phyloP scores from a whole-genome alignment of 2,329 filamentous ascomycete genomes.

The Pseudogymnoascus sp. region DNA sequence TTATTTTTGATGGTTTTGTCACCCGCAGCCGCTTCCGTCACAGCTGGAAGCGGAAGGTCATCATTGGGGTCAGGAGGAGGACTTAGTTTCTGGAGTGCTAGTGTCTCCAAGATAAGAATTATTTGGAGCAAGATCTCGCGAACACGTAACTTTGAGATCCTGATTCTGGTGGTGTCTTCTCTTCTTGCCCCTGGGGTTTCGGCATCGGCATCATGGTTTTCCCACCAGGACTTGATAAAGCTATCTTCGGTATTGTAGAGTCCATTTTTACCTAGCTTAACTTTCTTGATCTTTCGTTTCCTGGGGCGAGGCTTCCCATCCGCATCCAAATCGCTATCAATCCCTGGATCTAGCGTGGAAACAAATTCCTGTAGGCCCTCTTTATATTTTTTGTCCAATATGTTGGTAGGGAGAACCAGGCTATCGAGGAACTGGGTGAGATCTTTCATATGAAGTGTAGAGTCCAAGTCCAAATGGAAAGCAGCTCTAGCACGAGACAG shows the following conservation, averaged over 20 bases:
- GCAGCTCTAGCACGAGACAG: conserved; percentile 65
- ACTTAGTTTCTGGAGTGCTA: conserved; percentile 55
- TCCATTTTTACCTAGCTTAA: conserved; percentile 59
- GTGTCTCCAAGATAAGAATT: conserved; percentile 68
- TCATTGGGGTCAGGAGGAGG: conserved; percentile 28
- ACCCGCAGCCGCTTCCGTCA: conserved; percentile 19
- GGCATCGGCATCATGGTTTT: conserved; percentile 46
- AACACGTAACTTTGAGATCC: conserved; percentile 58
- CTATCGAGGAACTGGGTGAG: conserved; percentile 61
- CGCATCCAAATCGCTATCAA: conserved; percentile 41
- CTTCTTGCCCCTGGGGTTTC: conserved; percentile 38
- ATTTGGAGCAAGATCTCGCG: conserved; percentile 75
- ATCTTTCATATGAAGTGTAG: conserved; percentile 52
- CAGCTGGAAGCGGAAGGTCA: conserved; percentile 23
- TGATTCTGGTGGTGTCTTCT: conserved; percentile 47
- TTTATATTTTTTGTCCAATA: conserved; percentile 74
- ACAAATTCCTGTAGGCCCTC: conserved; percentile 59
- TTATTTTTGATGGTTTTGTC: conserved; percentile 20
- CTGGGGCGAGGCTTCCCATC: conserved; percentile 35
- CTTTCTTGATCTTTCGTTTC: conserved; percentile 52
- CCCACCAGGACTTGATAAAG: conserved; percentile 64
- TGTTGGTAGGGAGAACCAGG: conserved; percentile 55
- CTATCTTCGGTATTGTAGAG: conserved; percentile 60
- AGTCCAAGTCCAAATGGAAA: conserved; percentile 56
- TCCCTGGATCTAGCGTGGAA: conserved; percentile 44